A percentile compares a stretch with the other conserved stretches of the same genome.
phyloP scores from a whole-genome alignment of 2,329 filamentous ascomycete genomes.

The Hymenoscyphus infarciens region DNA sequence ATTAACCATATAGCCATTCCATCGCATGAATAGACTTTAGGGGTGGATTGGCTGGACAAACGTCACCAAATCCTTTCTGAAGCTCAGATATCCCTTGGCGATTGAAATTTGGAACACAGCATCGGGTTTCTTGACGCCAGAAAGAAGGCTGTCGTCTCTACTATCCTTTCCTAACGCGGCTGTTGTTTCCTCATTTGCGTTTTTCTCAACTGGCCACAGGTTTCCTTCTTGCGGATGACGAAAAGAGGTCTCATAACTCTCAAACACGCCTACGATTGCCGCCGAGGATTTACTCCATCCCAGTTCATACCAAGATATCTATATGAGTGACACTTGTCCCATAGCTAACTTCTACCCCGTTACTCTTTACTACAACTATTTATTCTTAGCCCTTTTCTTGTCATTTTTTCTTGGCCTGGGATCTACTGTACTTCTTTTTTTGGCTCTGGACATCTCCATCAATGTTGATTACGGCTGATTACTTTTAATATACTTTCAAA shows the following conservation, averaged over 20 bases:
- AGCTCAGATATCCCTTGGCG: neutral
- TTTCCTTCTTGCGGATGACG: neutral
- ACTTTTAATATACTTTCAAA: constrained; percentile 6
- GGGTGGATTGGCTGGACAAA: no score
- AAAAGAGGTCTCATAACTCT: neutral
- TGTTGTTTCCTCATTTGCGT: neutral
- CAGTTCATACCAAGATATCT: neutral
- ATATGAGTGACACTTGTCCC: neutral
- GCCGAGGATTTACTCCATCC: neutral
- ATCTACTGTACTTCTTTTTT: neutral
- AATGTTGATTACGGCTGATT: neutral
- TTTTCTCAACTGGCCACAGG: neutral
- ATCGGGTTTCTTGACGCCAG: neutral
- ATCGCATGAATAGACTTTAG: neutral
- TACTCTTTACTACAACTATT: neutral
- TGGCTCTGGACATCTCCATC: neutral
- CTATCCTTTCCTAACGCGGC: neutral
- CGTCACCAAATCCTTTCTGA: neutral
- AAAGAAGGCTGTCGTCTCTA: neutral
- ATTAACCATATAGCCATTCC: neutral
- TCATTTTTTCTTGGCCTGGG: neutral
- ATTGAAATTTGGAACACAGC: no score
- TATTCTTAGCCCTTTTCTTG: neutral
- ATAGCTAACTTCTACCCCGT: neutral
- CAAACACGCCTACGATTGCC: neutral